Percentiles rank a stretch among this genome's conserved stretches.
phyloP scores from a whole-genome alignment of 768 basidiomycete genomes.

The Agrocybe pediades region DNA sequence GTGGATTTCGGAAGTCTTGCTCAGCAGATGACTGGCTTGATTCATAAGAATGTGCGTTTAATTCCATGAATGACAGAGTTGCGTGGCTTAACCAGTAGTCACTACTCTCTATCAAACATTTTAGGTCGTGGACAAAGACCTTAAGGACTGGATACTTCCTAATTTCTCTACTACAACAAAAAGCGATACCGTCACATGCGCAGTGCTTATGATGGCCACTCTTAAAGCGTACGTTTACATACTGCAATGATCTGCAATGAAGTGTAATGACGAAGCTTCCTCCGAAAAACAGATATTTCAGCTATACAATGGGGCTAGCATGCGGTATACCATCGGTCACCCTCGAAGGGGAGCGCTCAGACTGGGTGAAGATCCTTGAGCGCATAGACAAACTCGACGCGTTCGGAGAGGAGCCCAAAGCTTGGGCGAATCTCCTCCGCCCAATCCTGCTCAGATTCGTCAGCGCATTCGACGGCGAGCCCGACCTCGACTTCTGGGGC shows the following conservation, averaged over 20 bases:
- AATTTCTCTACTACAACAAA: slow-evolving; percentile 18
- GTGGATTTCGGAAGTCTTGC: slow-evolving; percentile 35
- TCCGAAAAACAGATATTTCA: background rate
- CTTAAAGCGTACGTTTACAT: slow-evolving; percentile 13
- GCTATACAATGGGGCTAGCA: slow-evolving; percentile 16
- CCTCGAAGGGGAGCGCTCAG: slow-evolving; percentile 19
- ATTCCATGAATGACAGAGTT: background rate
- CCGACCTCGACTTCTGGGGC: slow-evolving; percentile 16
- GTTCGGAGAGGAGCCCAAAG: slow-evolving; percentile 17
- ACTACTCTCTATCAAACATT: too few species aligned
- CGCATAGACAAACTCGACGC: slow-evolving; percentile 19
- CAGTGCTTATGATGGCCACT: slow-evolving; percentile 21
- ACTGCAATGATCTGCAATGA: too few species aligned
- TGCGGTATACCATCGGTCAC: slow-evolving; percentile 28
- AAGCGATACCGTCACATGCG: slow-evolving; percentile 17
- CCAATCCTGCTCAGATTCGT: slow-evolving; percentile 20
- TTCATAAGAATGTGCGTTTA: slow-evolving; percentile 23
- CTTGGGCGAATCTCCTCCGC: slow-evolving; percentile 17
- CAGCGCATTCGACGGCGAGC: slow-evolving; percentile 18
- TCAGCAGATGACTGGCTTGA: slow-evolving; percentile 23
- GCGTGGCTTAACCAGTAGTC: too few species aligned
- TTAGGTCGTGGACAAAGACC: slow-evolving; percentile 18
- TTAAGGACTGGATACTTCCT: slow-evolving; percentile 19
- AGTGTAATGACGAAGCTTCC: too few species aligned
- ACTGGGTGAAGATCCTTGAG: slow-evolving; percentile 23